Evolutionary conservation across 78 protist species (phyloP).

Genomic region (Dictyostelium purpureum): DNA sequence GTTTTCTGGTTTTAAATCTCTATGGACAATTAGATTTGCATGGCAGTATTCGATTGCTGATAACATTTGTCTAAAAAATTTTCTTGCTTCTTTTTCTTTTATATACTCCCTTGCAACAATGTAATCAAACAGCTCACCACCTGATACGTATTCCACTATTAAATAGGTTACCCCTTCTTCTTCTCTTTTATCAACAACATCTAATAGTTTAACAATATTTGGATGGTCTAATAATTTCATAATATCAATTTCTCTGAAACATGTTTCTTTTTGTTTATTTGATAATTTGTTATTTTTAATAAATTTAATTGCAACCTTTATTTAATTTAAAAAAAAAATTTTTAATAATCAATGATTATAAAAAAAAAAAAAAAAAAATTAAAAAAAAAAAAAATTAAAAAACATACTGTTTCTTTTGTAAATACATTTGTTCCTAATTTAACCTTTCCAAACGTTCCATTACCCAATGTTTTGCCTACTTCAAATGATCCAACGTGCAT

Average conservation of each 20-base stretch:
- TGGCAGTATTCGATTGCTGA: slow-evolving; percentile 83
- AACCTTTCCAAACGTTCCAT: slow-evolving; percentile 81
- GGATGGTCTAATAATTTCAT: slow-evolving; percentile 79
- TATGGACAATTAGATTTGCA: slow-evolving; percentile 83
- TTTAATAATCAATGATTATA: background rate
- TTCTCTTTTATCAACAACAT: slow-evolving; percentile 59
- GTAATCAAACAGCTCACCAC: slow-evolving; percentile 86
- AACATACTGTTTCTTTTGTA: slow-evolving; percentile 50
- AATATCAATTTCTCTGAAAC: slow-evolving; percentile 76
- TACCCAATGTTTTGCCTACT: slow-evolving; percentile 78
- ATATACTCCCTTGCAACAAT: slow-evolving; percentile 56
- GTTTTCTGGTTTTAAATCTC: slow-evolving; percentile 94
- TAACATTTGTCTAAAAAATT: slow-evolving; percentile 73
- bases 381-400: background rate
- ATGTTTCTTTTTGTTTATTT: slow-evolving; percentile 58
- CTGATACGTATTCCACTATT: slow-evolving; percentile 56
- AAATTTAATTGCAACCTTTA: slow-evolving; percentile 77
- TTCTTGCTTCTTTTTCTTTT: slow-evolving; percentile 79
- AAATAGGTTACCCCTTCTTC: slow-evolving; percentile 42
- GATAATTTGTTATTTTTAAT: slow-evolving; percentile 59
- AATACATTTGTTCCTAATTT: slow-evolving; percentile 65
- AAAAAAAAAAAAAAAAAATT: background rate
- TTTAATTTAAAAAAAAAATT: background rate
- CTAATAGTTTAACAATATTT: slow-evolving; percentile 75
- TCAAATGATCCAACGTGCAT: slow-evolving; percentile 67